A percentile compares a stretch with the other conserved stretches of the same genome.
phyloP scores from a whole-genome alignment of 768 basidiomycete genomes.

The Phlebiopsis gigantea region DNA sequence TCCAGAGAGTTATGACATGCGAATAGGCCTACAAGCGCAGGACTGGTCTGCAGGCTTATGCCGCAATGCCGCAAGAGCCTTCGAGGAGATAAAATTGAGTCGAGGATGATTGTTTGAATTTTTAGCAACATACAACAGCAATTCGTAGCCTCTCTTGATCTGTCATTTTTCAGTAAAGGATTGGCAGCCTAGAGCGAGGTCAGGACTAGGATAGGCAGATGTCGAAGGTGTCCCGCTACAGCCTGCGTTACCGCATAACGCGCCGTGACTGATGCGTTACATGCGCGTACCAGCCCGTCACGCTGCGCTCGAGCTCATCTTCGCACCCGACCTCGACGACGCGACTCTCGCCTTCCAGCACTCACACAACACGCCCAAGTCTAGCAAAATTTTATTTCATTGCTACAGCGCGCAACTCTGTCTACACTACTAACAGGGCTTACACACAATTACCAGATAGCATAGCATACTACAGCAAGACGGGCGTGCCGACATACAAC shows the following conservation, averaged over 20 bases:
- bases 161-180: not conserved
- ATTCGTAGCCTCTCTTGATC: not conserved
- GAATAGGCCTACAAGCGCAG: not conserved
- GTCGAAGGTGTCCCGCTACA: too few relatives aligned
- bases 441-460: not conserved
- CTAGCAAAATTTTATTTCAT: not conserved
- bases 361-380: too few relatives aligned
- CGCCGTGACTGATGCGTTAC: slow-evolving; percentile 1
- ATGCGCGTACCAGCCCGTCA: not conserved
- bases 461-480: slow-evolving; percentile 3
- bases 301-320: not conserved
- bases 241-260: too few relatives aligned
- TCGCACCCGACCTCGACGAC: slow-evolving; percentile 1
- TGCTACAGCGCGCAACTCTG: not conserved
- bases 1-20: not conserved
- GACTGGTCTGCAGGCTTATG: slow-evolving; percentile 6
- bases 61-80: slow-evolving; percentile 2
- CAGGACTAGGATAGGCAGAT: too few relatives aligned
- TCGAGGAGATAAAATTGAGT: not conserved
- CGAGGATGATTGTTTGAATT: not conserved
- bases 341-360: not conserved
- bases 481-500: not conserved
- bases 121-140: not conserved
- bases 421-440: not conserved
- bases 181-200: too few relatives aligned